These are phyloP conservation scores for Verticillium tricorpus DNA, from an alignment of 2,329 filamentous ascomycete genomes.

Conservation along the genomic window DNA sequence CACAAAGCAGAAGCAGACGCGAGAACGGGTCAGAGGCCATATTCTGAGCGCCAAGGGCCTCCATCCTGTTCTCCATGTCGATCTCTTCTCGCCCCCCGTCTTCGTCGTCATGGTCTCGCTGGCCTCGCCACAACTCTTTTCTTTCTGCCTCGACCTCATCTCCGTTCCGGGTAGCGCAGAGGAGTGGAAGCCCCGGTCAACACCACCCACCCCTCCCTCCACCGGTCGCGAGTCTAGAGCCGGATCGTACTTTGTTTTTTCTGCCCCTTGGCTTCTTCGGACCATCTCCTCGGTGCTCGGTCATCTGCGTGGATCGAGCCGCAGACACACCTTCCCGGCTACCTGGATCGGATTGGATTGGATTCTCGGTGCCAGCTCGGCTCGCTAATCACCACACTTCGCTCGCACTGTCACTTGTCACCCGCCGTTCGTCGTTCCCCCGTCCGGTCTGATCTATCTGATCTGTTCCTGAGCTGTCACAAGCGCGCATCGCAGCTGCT, in stretches of 20 bases:
- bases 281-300: not conserved
- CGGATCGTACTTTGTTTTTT: not conserved
- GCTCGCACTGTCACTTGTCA: not conserved
- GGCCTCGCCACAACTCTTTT: not conserved
- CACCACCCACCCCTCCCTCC: not conserved
- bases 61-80: not conserved
- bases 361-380: not conserved
- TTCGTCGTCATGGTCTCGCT: not conserved
- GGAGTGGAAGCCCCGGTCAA: not conserved
- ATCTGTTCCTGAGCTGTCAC: not conserved
- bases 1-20: not conserved
- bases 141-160: not conserved
- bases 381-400: not conserved
- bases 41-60: not conserved
- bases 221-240: not conserved
- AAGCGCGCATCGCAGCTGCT: not conserved
- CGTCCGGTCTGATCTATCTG: not conserved
- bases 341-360: not conserved
- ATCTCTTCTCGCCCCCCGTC: not conserved
- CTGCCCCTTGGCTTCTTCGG: not conserved
- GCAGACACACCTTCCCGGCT: not conserved
- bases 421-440: not conserved
- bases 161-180: not conserved
- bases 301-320: not conserved
- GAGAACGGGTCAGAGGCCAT: not conserved